phyloP scores from a whole-genome alignment of 768 basidiomycete species.

The Suillus hirtellus region DNA sequence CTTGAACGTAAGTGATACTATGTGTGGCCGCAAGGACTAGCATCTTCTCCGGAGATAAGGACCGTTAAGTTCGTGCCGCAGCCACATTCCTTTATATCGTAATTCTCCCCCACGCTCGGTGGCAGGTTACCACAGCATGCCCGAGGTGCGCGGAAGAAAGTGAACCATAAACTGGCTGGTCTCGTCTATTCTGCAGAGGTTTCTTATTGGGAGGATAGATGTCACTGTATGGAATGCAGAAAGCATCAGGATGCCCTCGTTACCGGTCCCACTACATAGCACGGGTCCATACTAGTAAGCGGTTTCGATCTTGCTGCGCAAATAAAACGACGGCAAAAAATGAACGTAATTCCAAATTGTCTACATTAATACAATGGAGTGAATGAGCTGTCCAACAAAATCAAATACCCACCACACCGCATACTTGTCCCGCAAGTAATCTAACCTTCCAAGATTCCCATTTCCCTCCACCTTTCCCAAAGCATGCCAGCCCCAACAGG shows the following conservation, averaged over 20 bases:
- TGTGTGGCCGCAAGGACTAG: too few relatives aligned
- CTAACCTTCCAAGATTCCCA: constrained; percentile 64
- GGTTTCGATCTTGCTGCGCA: neutral
- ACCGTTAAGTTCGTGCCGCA: neutral
- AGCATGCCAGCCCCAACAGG: constrained; percentile 74
- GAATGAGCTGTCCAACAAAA: neutral
- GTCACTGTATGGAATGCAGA: too few relatives aligned
- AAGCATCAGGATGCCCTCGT: too few relatives aligned
- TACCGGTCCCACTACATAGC: too few relatives aligned
- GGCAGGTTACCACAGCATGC: neutral
- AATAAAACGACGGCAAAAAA: neutral
- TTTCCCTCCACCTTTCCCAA: constrained; percentile 89
- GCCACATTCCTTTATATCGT: too few relatives aligned
- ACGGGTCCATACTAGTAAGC: neutral
- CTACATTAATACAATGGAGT: constrained; percentile 1
- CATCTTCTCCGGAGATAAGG: neutral
- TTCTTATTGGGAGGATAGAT: too few relatives aligned
- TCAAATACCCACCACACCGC: neutral
- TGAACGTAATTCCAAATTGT: neutral
- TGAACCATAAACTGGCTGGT: too few relatives aligned
- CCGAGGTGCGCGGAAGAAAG: neutral
- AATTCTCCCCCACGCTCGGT: neutral
- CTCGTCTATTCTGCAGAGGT: too few relatives aligned
- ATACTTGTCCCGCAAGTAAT: neutral
- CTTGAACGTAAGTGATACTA: too few relatives aligned